Percentiles rank a stretch among this genome's conserved stretches.
These are phyloP conservation scores for Xenoacremonium recifei DNA, from an alignment of 2,329 filamentous ascomycete genomes.

Conservation along the genomic window DNA sequence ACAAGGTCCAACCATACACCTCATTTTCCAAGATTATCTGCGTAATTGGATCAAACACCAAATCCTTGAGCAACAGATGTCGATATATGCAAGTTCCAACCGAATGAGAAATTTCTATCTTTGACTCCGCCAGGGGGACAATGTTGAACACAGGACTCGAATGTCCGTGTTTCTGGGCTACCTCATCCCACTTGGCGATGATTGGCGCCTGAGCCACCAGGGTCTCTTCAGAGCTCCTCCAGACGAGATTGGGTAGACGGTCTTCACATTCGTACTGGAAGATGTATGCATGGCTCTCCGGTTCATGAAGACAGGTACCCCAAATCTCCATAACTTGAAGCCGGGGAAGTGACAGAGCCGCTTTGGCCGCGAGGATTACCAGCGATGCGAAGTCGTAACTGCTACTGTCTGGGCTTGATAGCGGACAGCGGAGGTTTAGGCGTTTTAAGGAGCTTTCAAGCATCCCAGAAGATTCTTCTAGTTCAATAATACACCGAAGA, in stretches of 20 bases:
- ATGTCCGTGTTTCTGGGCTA: slow-evolving; percentile 12
- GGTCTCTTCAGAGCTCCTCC: slow-evolving; percentile 9
- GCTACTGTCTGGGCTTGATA: slow-evolving; percentile 8
- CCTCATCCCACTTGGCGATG: slow-evolving; percentile 13
- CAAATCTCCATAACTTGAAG: slow-evolving; percentile 13
- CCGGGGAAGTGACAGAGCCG: slow-evolving; percentile 12
- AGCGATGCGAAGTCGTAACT: slow-evolving; percentile 12
- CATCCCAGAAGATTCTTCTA: slow-evolving; percentile 4
- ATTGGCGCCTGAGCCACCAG: slow-evolving; percentile 7
- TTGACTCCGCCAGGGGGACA: slow-evolving; percentile 12
- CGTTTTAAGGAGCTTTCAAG: slow-evolving; percentile 8
- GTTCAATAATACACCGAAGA: slow-evolving; percentile 10
- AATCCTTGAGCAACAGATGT: slow-evolving; percentile 13
- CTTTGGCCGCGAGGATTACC: slow-evolving; percentile 13
- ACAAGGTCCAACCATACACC: slow-evolving; percentile 5
- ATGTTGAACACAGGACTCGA: slow-evolving; percentile 5
- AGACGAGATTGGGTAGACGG: slow-evolving; percentile 10
- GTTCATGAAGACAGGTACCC: slow-evolving; percentile 7
- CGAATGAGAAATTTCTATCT: slow-evolving; percentile 7
- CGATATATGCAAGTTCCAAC: slow-evolving; percentile 13
- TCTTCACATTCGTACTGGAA: slow-evolving; percentile 10
- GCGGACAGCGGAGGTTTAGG: slow-evolving; percentile 8
- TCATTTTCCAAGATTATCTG: slow-evolving; percentile 13
- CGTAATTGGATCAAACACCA: slow-evolving; percentile 15
- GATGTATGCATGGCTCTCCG: slow-evolving; percentile 12